phyloP scores from a whole-genome alignment of 2,329 filamentous ascomycete species.

The Fusarium sp. region DNA sequence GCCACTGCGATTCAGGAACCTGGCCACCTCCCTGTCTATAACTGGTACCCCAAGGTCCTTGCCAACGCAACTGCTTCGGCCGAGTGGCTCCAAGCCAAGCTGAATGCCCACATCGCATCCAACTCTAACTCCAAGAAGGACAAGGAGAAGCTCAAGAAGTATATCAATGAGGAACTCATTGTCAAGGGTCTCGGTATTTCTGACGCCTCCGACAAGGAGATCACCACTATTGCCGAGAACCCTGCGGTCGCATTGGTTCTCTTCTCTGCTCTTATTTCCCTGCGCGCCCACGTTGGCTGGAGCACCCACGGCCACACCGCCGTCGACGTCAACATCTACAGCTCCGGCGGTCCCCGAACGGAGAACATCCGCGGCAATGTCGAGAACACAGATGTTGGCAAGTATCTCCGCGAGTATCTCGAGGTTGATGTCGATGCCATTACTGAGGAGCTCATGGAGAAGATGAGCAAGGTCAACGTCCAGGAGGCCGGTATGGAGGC shows the following conservation, averaged over 20 bases:
- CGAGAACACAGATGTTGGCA: conserved; percentile 93
- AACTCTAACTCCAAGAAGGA: conserved; percentile 50
- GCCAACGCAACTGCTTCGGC: conserved; percentile 81
- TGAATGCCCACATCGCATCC: conserved; percentile 69
- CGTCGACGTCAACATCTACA: conserved; percentile 97
- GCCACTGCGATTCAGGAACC: conserved; percentile 78
- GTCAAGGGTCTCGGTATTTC: conserved; percentile 79
- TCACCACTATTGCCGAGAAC: conserved; percentile 72
- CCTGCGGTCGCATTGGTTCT: conserved; percentile 67
- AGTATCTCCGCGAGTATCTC: conserved; percentile 84
- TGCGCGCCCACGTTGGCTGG: conserved; percentile 92
- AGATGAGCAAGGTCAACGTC: conserved; percentile 51
- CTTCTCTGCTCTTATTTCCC: conserved; percentile 88
- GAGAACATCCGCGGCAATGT: conserved; percentile 83
- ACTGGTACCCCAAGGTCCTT: conserved; percentile 87
- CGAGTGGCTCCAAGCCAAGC: conserved; percentile 75
- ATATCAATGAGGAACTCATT: conserved; percentile 77
- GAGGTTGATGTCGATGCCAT: conserved; percentile 82
- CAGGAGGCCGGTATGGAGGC: conserved; percentile 31
- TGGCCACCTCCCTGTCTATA: conserved; percentile 67
- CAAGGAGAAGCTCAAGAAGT: conserved; percentile 65
- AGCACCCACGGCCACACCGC: conserved; percentile 92
- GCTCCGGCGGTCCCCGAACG: conserved; percentile 75
- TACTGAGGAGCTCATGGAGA: conserved; percentile 78
- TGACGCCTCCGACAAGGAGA: conserved; percentile 78